These are phyloP conservation scores for Neocucurbitaria cava DNA, from an alignment of 2,329 filamentous ascomycete genomes.

Conservation along the genomic window DNA sequence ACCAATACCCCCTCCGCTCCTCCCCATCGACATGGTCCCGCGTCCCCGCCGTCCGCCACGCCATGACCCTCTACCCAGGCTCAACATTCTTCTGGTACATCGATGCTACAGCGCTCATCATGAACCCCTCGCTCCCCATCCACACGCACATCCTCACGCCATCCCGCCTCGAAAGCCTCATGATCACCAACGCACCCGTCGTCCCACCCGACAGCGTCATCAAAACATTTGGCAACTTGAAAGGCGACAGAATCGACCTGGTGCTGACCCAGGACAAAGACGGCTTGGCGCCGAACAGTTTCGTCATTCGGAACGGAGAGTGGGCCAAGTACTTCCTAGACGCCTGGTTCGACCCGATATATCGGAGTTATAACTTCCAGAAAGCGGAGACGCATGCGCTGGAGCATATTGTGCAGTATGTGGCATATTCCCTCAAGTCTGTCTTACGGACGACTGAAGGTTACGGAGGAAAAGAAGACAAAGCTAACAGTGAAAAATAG, in stretches of 20 bases:
- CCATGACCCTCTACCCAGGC: conserved; percentile 79
- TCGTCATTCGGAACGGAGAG: conserved; percentile 81
- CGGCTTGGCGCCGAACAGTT: conserved; percentile 77
- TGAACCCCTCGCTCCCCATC: conserved; percentile 76
- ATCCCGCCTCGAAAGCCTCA: conserved; percentile 72
- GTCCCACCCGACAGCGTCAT: conserved; percentile 97
- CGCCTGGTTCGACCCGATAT: conserved; percentile 94
- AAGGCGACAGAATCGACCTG: conserved; percentile 77
- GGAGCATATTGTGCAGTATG: conserved; percentile 64
- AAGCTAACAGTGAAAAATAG: conserved; percentile 62
- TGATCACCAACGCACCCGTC: conserved; percentile 85
- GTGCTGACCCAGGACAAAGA: conserved; percentile 84
- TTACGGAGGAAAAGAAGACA: no score
- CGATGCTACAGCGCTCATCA: conserved; percentile 84
- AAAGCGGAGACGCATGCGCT: conserved; percentile 92
- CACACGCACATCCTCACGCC: conserved; percentile 74
- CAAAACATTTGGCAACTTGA: conserved; percentile 87
- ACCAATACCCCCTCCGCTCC: conserved; percentile 74
- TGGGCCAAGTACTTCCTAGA: conserved; percentile 95
- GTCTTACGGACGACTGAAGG: neutral
- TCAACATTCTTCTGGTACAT: conserved; percentile 87
- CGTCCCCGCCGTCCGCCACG: conserved; percentile 87
- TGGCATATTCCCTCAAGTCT: conserved; percentile 12
- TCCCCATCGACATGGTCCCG: conserved; percentile 71
- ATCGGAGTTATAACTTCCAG: conserved; percentile 93